Base-by-base conservation (phyloP, 208 protist species). In the Leishmania major region DNA sequence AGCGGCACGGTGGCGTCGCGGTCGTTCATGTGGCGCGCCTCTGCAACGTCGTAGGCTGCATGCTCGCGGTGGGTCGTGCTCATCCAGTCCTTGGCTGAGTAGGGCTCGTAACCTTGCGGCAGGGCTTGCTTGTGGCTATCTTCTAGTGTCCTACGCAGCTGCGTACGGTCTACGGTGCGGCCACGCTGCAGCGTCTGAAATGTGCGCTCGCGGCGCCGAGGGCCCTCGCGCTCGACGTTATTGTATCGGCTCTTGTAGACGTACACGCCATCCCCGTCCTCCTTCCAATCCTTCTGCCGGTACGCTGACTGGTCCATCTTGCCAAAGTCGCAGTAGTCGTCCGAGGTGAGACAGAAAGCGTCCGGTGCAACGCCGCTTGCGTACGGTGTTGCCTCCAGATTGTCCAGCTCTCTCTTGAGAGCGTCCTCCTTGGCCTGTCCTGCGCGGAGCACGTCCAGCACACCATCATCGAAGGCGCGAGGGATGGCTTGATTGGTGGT, bases 191-290 rank as follows among this genome's bases (percentile, higher is more conserved):
- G 53, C 40, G 87, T 91, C 53, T 88, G 74, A 72, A 78, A 81
- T 49, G 91, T 95, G 53, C 79, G 87, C 76, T 90, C 84, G 25
- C 93, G 91, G 35, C 95, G 89, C 80, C 85, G 74, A 13, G 95
- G 93, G 67, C 93, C 93, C 74, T 96, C 89, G 45, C 88, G 90
- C 69, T 93, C 88, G 3, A 98, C 95, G 83, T 96, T 93, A 82
- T 98, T 96, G 88, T 96, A 96, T 31, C 95, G 92, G 72, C 92
- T 95, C 67, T 91, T 89, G 83, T 98, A 98, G 47, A 97, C 91
- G 22, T 91, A 88, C n/a, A 89, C 10, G 15, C 74, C 83, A 55
- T 49, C 75, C 47, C 78, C 85, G 25, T 77, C 81, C 60, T 89
- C 85, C 45, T 81, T 84, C 47, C 37, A 49, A 77, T 95, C 86